A percentile compares a stretch with the other conserved stretches of the same genome.
phyloP scores from a whole-genome alignment of 169 alveolate genomes.

The Plasmodium knowlesi region DNA sequence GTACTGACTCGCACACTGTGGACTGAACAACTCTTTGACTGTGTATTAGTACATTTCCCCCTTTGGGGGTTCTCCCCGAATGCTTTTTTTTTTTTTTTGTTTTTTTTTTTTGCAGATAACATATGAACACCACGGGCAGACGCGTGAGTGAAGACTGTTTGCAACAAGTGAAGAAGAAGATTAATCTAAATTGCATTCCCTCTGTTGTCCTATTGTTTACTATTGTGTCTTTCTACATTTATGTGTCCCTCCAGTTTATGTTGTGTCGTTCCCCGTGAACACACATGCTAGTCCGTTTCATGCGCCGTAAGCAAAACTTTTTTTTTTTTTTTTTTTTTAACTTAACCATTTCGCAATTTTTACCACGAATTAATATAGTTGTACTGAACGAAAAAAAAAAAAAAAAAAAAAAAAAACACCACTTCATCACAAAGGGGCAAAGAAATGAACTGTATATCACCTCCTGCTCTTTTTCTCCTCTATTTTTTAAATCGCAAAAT shows the following conservation, averaged over 20 bases:
- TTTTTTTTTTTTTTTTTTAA: too few species aligned
- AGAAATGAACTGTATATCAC: background rate
- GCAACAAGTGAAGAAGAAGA: background rate
- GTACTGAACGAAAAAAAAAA: background rate
- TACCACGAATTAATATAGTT: background rate
- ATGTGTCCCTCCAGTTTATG: background rate
- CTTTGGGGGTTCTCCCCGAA: too few species aligned
- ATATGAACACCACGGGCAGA: background rate
- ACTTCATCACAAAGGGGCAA: background rate
- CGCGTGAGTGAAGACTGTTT: background rate
- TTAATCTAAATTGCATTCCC: background rate
- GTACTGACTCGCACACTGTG: too few species aligned
- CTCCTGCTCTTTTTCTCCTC: background rate
- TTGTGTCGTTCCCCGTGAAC: background rate
- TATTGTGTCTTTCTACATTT: background rate
- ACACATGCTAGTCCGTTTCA: background rate
- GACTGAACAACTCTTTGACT: too few species aligned
- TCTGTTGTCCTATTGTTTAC: background rate
- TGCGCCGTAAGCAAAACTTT: background rate
- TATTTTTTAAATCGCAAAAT: too few species aligned
- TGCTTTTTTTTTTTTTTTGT: too few species aligned
- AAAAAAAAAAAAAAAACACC: background rate
- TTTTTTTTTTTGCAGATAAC: background rate
- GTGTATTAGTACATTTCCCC: too few species aligned
- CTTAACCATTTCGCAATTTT: background rate